Conservation (phyloP, 441 rosid species). For the Populus hybrid region DNA sequence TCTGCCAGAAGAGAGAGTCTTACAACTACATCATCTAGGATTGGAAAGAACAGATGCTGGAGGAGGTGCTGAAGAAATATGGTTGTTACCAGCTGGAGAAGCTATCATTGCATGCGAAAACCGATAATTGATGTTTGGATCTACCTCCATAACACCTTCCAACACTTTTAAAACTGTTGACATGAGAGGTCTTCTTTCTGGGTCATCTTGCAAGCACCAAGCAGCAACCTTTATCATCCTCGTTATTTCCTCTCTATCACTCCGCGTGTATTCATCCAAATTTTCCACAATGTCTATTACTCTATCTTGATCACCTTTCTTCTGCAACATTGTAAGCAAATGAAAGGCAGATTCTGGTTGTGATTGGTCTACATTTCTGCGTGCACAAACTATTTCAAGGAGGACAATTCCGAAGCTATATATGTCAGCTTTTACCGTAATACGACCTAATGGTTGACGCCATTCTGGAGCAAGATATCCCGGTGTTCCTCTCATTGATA, state of each 20-base stretch:
- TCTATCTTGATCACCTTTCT: background rate
- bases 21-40: too few species aligned
- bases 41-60: too few species aligned
- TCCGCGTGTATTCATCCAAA: background rate
- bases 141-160: background rate
- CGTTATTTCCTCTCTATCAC: background rate
- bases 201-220: background rate
- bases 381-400: slow-evolving; percentile 16
- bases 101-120: too few species aligned
- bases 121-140: too few species aligned
- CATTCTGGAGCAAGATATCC: slow-evolving; percentile 24
- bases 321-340: background rate
- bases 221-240: background rate
- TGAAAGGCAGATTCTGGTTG: background rate
- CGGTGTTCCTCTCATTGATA: slow-evolving; percentile 16
- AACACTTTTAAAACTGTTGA: background rate
- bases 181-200: background rate
- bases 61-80: too few species aligned
- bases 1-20: too few species aligned
- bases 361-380: slow-evolving; percentile 9
- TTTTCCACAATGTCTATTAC: background rate
- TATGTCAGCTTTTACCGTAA: slow-evolving; percentile 17
- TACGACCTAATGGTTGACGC: background rate
- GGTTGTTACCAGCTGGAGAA: too few species aligned
- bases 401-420: slow-evolving; percentile 21